phyloP scores from a whole-genome alignment of 805 yeast species.

The Candida methanosorbosa region DNA sequence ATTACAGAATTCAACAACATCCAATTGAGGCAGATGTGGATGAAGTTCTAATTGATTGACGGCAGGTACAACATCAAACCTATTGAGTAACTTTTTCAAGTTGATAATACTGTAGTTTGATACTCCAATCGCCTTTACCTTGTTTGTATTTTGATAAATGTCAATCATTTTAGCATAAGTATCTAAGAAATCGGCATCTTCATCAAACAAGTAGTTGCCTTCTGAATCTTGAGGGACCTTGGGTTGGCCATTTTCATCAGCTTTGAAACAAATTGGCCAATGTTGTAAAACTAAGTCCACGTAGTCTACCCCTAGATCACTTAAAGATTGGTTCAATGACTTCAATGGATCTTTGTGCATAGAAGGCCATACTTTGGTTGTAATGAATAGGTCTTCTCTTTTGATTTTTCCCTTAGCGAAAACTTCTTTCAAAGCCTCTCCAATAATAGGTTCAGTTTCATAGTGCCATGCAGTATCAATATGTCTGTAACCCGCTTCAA shows the following conservation, averaged over 20 bases:
- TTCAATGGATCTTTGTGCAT: constrained; percentile 30
- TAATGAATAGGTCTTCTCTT: constrained; percentile 53
- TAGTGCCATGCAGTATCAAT: constrained; percentile 47
- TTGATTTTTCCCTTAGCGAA: constrained; percentile 36
- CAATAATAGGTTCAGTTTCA: constrained; percentile 34
- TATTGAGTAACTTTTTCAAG: constrained; percentile 31
- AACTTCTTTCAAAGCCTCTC: constrained; percentile 37
- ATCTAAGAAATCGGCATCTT: constrained; percentile 74
- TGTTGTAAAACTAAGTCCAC: constrained; percentile 40
- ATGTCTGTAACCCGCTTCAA: constrained; percentile 38
- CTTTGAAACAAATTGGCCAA: constrained; percentile 38
- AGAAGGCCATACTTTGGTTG: constrained; percentile 64
- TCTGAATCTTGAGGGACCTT: constrained; percentile 26
- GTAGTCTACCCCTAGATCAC: constrained; percentile 33
- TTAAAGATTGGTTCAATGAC: constrained; percentile 32
- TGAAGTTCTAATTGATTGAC: constrained; percentile 48
- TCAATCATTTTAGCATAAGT: constrained; percentile 69
- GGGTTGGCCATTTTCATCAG: constrained; percentile 32
- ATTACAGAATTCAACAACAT: constrained; percentile 29
- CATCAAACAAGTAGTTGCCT: constrained; percentile 53
- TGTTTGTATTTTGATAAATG: constrained; percentile 47
- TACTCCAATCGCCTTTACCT: constrained; percentile 47
- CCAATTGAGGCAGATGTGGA: constrained; percentile 33
- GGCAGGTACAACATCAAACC: constrained; percentile 41
- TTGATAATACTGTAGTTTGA: constrained; percentile 39